Base-by-base conservation (phyloP, 345 rosid genomes). In the Chamaenerion angustifolium region DNA sequence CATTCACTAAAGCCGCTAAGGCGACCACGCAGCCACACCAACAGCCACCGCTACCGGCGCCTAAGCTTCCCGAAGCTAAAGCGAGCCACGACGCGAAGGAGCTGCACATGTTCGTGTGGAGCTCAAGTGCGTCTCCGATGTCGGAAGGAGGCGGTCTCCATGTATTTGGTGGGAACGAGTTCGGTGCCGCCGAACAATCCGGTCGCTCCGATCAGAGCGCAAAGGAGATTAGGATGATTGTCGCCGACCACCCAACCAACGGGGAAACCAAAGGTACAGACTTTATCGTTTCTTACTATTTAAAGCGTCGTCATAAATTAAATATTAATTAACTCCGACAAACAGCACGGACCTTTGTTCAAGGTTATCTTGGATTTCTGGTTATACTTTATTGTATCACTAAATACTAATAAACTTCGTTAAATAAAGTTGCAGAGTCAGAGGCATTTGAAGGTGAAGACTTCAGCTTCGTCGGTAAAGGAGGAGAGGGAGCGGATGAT, bases 61-160 rank as follows among this genome's bases (percentile, higher is more conserved):
- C 10, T 9, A 62, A 40, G 25, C 71, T 52, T 13, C 15, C 51
- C 41, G 69, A 68, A 25, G 71, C 23, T n/a, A 82, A 83, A 63
- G 70, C 68, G 17, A 81, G 68, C 49, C 81, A 81, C 51, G 94
- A 86, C 23, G 88, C 92, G 0, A 86, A 72, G 73, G 98, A 92
- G 70, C 79, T 87, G 25, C 96, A 92, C 71, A 92, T 92, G 98
- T 92, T 92, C 46, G 96, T 92, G 9, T 92, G 98, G 98, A 87
- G 98, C 76, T 84, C 98, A 0, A 87, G 93, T 49, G 68, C 89
- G 40, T 92, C 98, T 0, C 98, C 96, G 13, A 88, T 83, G 4
- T 89, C 98, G 0, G 98, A 92, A 60, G 75, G 64, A 10, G 79
- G 73, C 4, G 83, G 95, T 48, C 77, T 74, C 17, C 84, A 79